Percentiles rank a stretch among this genome's conserved stretches.
These are phyloP conservation scores for Urochloa ruziziensis DNA, from an alignment of 176 grass and related monocot species.

Conservation along the genomic window DNA sequence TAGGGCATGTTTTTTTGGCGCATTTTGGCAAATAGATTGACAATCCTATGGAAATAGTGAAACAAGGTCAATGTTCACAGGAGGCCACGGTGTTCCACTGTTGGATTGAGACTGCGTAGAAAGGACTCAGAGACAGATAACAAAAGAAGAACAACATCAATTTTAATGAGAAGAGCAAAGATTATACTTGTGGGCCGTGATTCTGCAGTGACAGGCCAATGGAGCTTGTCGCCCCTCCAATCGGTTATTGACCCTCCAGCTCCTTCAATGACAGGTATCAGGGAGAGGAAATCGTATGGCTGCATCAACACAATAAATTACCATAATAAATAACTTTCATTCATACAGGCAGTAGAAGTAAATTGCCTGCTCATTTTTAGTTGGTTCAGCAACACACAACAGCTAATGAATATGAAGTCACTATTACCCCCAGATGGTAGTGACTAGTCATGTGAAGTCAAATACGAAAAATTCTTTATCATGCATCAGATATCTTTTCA, in stretches of 20 bases:
- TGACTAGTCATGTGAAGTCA: not conserved
- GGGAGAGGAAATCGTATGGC: constrained; percentile 82
- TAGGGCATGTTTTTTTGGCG: not conserved
- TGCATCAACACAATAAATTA: constrained; percentile 27
- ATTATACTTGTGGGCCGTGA: constrained; percentile 66
- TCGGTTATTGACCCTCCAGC: constrained; percentile 89
- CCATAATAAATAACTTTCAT: not conserved
- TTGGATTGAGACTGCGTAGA: not conserved
- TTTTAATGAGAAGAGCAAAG: not conserved
- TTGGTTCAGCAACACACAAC: not conserved
- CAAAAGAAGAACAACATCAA: not conserved
- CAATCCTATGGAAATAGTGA: not conserved
- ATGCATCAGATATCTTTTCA: not conserved
- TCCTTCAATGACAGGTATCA: constrained; percentile 86
- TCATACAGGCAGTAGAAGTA: not conserved
- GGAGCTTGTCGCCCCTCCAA: constrained; percentile 68
- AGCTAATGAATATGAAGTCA: not conserved
- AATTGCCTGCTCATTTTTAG: not conserved
- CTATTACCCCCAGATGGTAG: not conserved
- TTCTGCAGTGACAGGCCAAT: constrained; percentile 58
- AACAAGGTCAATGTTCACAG: not conserved
- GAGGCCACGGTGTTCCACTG: not conserved
- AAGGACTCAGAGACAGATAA: not conserved
- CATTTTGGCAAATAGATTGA: not conserved
- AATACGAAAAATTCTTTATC: not conserved